phyloP scores from a whole-genome alignment of 805 yeast genomes.

The Kregervanrija delftensis region DNA sequence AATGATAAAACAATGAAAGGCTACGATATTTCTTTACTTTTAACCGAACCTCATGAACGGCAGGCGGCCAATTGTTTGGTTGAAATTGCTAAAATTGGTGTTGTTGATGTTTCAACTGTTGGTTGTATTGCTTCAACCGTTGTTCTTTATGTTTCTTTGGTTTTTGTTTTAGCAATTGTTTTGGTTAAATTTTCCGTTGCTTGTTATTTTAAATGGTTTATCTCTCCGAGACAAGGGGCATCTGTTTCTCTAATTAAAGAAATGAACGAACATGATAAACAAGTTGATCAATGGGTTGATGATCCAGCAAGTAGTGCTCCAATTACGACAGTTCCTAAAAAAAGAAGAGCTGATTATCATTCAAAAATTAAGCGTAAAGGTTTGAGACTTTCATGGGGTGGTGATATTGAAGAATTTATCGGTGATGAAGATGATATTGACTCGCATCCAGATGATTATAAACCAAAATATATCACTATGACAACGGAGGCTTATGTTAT shows the following conservation, averaged over 20 bases:
- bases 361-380: conserved; percentile 22
- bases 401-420: conserved; percentile 28
- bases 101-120: conserved; percentile 78
- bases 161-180: conserved; percentile 79
- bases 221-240: conserved; percentile 79
- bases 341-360: conserved; percentile 44
- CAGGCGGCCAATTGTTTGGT: conserved; percentile 73
- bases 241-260: conserved; percentile 43
- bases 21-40: conserved; percentile 70
- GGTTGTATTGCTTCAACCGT: conserved; percentile 91
- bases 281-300: conserved; percentile 83
- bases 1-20: conserved; percentile 55
- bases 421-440: conserved; percentile 8
- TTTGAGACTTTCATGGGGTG: conserved; percentile 33
- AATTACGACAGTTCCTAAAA: conserved; percentile 42
- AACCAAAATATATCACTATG: conserved; percentile 54
- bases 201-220: conserved; percentile 80
- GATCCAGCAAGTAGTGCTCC: conserved; percentile 47
- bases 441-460: conserved; percentile 20
- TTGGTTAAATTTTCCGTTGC: conserved; percentile 75
- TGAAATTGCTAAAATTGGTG: conserved; percentile 85
- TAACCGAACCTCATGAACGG: conserved; percentile 60
- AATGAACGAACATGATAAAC: conserved; percentile 56
- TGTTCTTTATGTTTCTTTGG: conserved; percentile 73
- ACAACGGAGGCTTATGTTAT: conserved; percentile 45